A percentile compares a stretch with the other conserved stretches of the same genome.
Conservation (phyloP, 805 yeast species). For the Candida chauliodis region DNA sequence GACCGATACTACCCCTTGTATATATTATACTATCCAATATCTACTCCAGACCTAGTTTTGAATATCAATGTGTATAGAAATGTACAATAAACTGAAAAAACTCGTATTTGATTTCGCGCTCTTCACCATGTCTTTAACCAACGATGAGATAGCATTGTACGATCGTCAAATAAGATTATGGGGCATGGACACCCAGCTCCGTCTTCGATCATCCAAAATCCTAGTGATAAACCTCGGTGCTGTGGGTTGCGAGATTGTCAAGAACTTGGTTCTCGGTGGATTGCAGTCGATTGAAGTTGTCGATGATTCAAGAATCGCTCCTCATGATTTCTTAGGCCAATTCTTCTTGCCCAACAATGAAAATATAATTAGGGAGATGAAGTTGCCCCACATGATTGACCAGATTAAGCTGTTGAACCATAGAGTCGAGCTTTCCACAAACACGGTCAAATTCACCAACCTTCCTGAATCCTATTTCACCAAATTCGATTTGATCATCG, state of each 20-base stretch:
- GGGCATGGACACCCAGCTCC: constrained; percentile 90
- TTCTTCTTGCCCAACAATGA: constrained; percentile 61
- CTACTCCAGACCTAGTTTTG: constrained; percentile 1
- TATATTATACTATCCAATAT: constrained; percentile 51
- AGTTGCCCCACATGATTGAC: constrained; percentile 51
- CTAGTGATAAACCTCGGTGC: constrained; percentile 72
- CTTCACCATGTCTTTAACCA: constrained; percentile 2
- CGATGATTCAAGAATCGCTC: constrained; percentile 53
- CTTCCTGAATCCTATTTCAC: constrained; percentile 37
- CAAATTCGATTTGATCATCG: constrained; percentile 68
- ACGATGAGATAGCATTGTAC: constrained; percentile 84
- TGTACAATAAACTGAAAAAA: constrained; percentile 2
- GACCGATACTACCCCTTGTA: constrained; percentile 87
- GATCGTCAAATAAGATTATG: constrained; percentile 93
- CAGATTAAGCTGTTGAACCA: constrained; percentile 75
- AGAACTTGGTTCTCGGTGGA: constrained; percentile 86
- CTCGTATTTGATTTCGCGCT: no score
- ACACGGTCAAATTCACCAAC: constrained; percentile 23
- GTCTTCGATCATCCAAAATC: constrained; percentile 68
- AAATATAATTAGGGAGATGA: constrained; percentile 50
- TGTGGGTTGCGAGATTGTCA: constrained; percentile 76
- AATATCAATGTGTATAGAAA: constrained; percentile 10
- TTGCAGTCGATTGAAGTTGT: constrained; percentile 71
- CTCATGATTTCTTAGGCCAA: constrained; percentile 67
- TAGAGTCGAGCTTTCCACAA: constrained; percentile 58